Evolutionary conservation across 805 yeast species (phyloP).

Genomic region (Candida sphagnicola): DNA sequence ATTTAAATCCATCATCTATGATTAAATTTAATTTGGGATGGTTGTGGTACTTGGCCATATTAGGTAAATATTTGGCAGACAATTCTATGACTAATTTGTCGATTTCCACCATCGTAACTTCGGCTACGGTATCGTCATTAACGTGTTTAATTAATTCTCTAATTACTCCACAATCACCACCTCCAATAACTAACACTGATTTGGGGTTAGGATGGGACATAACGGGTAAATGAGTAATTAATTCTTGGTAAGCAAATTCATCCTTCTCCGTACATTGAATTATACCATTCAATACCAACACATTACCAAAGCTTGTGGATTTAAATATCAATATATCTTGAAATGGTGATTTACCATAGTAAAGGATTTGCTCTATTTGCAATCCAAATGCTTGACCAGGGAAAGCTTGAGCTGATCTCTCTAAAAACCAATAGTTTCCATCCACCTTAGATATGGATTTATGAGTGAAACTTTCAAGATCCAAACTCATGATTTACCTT

Average conservation of each 20-base stretch:
- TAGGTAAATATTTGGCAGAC: conserved; percentile 67
- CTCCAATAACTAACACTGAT: conserved; percentile 83
- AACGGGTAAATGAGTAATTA: conserved; percentile 81
- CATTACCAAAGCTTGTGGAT: conserved; percentile 77
- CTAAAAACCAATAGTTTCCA: conserved; percentile 70
- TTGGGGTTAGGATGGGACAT: conserved; percentile 74
- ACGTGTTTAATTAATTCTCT: conserved; percentile 80
- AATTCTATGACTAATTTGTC: conserved; percentile 78
- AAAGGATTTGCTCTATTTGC: conserved; percentile 59
- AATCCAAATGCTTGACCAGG: conserved; percentile 85
- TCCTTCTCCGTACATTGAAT: conserved; percentile 90
- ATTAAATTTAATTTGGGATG: conserved; percentile 65
- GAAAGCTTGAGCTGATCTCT: conserved; percentile 62
- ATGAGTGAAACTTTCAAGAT: conserved; percentile 1
- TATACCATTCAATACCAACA: conserved; percentile 83
- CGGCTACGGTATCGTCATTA: conserved; percentile 47
- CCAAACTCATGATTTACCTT: conserved; percentile 1
- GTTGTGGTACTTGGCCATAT: conserved; percentile 64
- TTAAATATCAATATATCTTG: conserved; percentile 83
- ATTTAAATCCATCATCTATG: conserved; percentile 83
- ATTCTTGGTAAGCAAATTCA: conserved; percentile 91
- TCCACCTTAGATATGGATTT: conserved; percentile 6
- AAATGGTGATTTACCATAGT: conserved; percentile 62
- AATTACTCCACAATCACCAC: conserved; percentile 94
- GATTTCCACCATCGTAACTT: conserved; percentile 80